Evolutionary conservation across 148 eudicot species (phyloP).

Genomic region (Camellia japonica): DNA sequence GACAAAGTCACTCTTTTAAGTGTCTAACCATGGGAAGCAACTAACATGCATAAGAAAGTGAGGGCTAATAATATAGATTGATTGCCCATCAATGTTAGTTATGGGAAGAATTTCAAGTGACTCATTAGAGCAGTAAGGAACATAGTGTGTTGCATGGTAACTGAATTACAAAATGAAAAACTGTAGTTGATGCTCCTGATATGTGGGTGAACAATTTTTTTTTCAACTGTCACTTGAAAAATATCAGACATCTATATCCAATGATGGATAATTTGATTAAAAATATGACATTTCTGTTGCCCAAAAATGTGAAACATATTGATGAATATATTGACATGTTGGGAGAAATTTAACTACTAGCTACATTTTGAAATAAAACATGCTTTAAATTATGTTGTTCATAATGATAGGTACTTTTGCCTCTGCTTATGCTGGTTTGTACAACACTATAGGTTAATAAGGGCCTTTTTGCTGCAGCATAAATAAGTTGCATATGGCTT

Average conservation of each 20-base stretch:
- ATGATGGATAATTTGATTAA: neutral
- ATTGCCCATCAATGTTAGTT: neutral
- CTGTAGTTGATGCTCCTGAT: neutral
- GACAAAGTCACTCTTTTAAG: neutral
- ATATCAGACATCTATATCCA: neutral
- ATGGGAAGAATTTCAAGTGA: neutral
- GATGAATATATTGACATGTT: neutral
- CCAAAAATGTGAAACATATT: neutral
- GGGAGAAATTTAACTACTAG: neutral
- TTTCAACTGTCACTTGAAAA: no score
- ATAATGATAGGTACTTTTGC: neutral
- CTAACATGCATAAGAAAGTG: neutral
- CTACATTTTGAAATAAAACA: neutral
- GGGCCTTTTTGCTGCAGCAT: no score
- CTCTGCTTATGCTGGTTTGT: neutral
- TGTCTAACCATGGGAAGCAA: neutral
- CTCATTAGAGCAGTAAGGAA: neutral
- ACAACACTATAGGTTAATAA: neutral
- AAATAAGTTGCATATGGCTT: no score
- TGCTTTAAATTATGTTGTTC: slow-evolving; percentile 3
- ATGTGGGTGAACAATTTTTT: neutral
- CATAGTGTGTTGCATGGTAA: neutral
- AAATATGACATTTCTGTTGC: neutral
- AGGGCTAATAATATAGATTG: neutral
- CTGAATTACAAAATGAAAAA: slow-evolving; percentile 1